phyloP scores from a whole-genome alignment of 768 basidiomycete species.

The Lentinula boryana region DNA sequence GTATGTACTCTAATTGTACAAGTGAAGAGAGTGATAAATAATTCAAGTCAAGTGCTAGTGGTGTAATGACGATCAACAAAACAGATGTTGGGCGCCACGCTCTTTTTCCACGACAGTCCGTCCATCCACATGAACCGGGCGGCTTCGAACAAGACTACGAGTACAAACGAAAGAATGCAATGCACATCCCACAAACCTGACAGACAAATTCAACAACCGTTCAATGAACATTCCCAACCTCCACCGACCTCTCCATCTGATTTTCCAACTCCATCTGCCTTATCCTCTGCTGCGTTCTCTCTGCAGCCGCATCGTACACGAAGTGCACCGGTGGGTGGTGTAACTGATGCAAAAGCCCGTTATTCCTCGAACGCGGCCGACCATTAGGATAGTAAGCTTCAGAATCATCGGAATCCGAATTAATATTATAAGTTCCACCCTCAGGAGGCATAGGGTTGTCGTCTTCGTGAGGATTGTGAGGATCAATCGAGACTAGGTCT shows the following conservation, averaged over 20 bases:
- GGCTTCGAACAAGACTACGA: neutral
- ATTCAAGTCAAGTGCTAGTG: neutral
- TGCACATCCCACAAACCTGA: neutral
- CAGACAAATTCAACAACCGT: neutral
- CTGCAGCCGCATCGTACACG: constrained; percentile 92
- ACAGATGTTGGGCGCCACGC: neutral
- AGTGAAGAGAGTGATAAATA: neutral
- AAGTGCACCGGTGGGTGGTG: constrained; percentile 53
- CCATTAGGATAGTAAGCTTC: constrained; percentile 13
- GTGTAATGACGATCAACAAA: neutral
- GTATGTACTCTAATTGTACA: neutral
- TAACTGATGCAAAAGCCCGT: constrained; percentile 13
- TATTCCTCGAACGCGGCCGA: constrained; percentile 1
- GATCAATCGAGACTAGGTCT: constrained; percentile 30
- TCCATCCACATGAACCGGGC: neutral
- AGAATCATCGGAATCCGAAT: constrained; percentile 49
- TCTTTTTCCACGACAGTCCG: neutral
- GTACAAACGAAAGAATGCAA: neutral
- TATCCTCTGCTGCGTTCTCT: constrained; percentile 61
- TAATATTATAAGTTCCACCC: neutral
- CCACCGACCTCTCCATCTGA: neutral
- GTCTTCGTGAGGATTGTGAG: constrained; percentile 29
- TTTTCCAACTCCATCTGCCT: constrained; percentile 11
- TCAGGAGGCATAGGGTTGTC: constrained; percentile 19
- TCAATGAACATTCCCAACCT: constrained; percentile 4